Conservation (phyloP, 2,329 filamentous ascomycete species). For the Magnaporthales sp. region DNA sequence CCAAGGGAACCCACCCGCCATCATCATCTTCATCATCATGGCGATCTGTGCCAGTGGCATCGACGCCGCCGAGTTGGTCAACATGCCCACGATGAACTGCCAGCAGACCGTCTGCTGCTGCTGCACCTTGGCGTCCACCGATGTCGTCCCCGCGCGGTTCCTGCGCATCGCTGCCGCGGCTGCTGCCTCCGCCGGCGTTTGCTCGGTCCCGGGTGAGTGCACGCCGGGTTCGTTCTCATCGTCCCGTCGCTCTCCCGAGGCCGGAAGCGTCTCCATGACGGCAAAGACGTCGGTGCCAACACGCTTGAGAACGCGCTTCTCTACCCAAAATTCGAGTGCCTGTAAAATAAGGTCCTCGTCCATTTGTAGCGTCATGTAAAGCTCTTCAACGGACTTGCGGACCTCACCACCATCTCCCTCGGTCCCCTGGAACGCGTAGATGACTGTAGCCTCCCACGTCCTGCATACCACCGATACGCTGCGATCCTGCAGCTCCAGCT, state of each 20-base stretch:
- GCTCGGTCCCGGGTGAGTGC: slow-evolving; percentile 10
- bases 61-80: slow-evolving; percentile 75
- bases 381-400: slow-evolving; percentile 40
- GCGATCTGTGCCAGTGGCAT: slow-evolving; percentile 77
- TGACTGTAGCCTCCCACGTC: slow-evolving; percentile 81
- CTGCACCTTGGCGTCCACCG: slow-evolving; percentile 50
- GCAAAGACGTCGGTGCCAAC: slow-evolving; percentile 45
- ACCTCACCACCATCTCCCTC: slow-evolving; percentile 18
- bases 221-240: slow-evolving; percentile 14
- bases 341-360: slow-evolving; percentile 62
- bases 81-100: slow-evolving; percentile 89
- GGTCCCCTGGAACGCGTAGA: slow-evolving; percentile 66
- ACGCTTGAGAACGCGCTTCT: slow-evolving; percentile 56
- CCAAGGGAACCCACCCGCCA: slow-evolving; percentile 82
- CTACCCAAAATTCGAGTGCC: slow-evolving; percentile 65
- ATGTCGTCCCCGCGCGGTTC: slow-evolving; percentile 26
- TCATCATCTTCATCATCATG: slow-evolving; percentile 92
- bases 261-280: slow-evolving; percentile 54
- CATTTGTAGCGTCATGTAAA: slow-evolving; percentile 54
- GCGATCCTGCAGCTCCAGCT: slow-evolving; percentile 76
- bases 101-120: slow-evolving; percentile 62
- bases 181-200: slow-evolving; percentile 13
- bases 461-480: slow-evolving; percentile 62
- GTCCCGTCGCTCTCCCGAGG: slow-evolving; percentile 20
- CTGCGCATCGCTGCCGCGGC: slow-evolving; percentile 20